Base-by-base conservation (phyloP, 495 filamentous ascomycete species). In the Acidomyces sp. region DNA sequence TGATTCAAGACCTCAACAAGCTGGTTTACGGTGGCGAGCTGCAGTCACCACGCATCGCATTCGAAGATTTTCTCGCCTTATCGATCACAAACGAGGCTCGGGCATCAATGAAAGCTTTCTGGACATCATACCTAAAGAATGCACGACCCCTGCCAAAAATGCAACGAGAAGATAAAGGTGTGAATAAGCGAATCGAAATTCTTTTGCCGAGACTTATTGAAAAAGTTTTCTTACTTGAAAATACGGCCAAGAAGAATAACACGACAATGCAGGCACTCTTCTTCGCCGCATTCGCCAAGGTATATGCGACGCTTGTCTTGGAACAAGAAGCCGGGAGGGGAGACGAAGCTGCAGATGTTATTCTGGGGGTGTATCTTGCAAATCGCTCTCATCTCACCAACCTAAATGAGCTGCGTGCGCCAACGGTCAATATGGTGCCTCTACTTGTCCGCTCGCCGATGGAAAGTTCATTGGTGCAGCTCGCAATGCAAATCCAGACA, bases 341-440 rank as follows among this genome's bases (percentile, higher is more conserved):
- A 12, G 6, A 18, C 2, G 33, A 26, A 7, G 13, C 9, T 16
- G 4, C 20, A 6, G 16, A 26, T 1, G 54, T 72, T 12, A 55
- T 69, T 0, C 61, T 75, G 35, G 71, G 70, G 23, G 56, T 74
- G 37, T 75, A 74, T 42, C 65, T 70, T 17, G 64, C 71, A 11
- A 73, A 73, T 49, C 66, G 71, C 27, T 58, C 66, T n/a, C 58
- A 66, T 5, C 55, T 63, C 0, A 51, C 68, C 23, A 45, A 56
- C 24, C 45, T 70, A 10, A 41, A 54, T 3, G 9, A 9, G 0
- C 52, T 67, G 16, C 43, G 60, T 7, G 56, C 61, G 12, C 71
- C 71, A 21, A 74, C 70, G 1, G 44, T 75, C 6, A 75, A 75
- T 38, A 45, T 75, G 12, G 59, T 74, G 3, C 70, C 71, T 4